Evolutionary conservation across 768 basidiomycete genomes (phyloP), one percentile per base, ranked within the genome.

Genomic region (Mrakia blollopis): DNA sequence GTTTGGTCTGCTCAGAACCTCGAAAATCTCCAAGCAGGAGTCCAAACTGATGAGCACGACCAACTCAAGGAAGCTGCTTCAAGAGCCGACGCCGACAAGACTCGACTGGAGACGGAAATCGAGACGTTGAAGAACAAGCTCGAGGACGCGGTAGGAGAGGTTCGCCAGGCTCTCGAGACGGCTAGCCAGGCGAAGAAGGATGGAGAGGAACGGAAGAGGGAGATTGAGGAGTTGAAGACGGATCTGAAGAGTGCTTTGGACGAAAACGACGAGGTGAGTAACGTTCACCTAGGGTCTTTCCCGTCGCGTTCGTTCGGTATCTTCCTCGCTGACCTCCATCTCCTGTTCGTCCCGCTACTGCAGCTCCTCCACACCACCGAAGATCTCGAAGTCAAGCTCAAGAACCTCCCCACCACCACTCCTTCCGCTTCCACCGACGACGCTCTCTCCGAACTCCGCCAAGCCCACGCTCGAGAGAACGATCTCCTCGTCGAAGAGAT

Each of bases 61-160:
- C 80, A 44, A 82, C 80, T 21, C 77, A 85, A 85, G 54, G 88
- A 87, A 79, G 83, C 86, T 79, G 85, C 84, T 41, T 86, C 86
- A 79, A 86, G 85, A 28, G 87, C 86, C 18, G 85, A 87, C 41
- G 83, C 85, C 28, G 89, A 91, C 61, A 86, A 87, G 72, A 80
- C 84, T 28, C 86, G 85, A n/a, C 84, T 88, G 16, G 84, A 86
- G 67, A 86, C 87, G 57, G 90, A 91, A 79, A 87, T 92, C 68
- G 83, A 81, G 25, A 84, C 86, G 60, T 86, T 92, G 73, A 87
- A 87, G 81, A 82, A 85, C 25, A 82, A 86, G 57, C 82, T 90
- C 11, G 85, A 86, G 60, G 85, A 86, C 71, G 82, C 85, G 39
- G 83, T 82, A 18, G 80, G 79, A 39, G 77, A 79, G 21, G 81